phyloP scores from a whole-genome alignment of 2,329 filamentous ascomycete genomes.

The Cladophialophora bantiana region DNA sequence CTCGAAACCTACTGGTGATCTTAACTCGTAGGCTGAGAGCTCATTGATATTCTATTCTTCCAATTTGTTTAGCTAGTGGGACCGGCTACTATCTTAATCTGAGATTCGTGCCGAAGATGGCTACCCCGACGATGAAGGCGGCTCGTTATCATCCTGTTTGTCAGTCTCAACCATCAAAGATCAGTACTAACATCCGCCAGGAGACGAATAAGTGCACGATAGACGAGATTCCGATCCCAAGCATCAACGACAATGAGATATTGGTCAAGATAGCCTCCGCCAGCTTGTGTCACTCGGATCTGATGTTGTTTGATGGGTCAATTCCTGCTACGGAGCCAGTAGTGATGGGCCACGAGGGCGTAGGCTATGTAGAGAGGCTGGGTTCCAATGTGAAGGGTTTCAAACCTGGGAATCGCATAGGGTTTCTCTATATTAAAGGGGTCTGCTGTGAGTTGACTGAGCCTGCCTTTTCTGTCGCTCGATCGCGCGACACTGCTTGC shows the following conservation, averaged over 20 bases:
- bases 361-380: constrained; percentile 16
- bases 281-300: constrained; percentile 21
- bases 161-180: neutral
- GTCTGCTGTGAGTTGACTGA: constrained; percentile 21
- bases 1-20: no score
- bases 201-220: constrained; percentile 13
- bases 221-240: constrained; percentile 19
- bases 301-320: constrained; percentile 24
- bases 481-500: neutral
- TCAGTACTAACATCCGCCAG: neutral
- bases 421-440: constrained; percentile 22
- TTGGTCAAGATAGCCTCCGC: constrained; percentile 22
- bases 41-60: no score
- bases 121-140: constrained; percentile 12
- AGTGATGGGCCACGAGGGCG: constrained; percentile 24
- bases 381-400: constrained; percentile 21
- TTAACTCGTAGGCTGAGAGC: no score
- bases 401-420: constrained; percentile 17
- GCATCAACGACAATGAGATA: constrained; percentile 15
- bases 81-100: neutral
- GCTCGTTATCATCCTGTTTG: constrained; percentile 22
- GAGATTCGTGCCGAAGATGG: neutral
- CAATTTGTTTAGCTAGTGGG: no score
- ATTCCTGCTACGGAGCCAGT: constrained; percentile 23
- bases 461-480: neutral